Conservation (phyloP, 129 eudicot genomes). For the Kitagawia praeruptora region DNA sequence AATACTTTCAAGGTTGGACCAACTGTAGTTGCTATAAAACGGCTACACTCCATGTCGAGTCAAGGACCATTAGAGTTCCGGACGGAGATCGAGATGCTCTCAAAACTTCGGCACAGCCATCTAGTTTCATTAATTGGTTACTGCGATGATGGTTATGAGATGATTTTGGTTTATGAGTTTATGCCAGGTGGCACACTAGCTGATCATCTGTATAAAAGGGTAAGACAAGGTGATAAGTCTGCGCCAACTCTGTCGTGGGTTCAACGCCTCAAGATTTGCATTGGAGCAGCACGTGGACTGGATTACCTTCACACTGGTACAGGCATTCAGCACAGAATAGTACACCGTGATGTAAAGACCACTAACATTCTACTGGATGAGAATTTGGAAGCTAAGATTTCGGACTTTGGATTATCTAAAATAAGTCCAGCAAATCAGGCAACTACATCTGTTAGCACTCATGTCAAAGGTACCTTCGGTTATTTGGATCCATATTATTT, state of each 20-base stretch:
- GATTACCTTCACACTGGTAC: constrained; percentile 27
- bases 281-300: constrained; percentile 25
- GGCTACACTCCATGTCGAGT: constrained; percentile 12
- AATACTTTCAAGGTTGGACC: constrained; percentile 1
- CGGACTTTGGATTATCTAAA: constrained; percentile 18
- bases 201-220: constrained; percentile 21
- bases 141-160: constrained; percentile 26
- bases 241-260: constrained; percentile 18
- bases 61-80: constrained; percentile 25
- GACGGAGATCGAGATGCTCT: constrained; percentile 28
- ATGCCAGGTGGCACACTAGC: constrained; percentile 25
- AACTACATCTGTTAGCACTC: constrained; percentile 6
- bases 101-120: constrained; percentile 26
- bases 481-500: constrained; percentile 14
- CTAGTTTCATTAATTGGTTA: constrained; percentile 30
- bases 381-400: constrained; percentile 13
- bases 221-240: background rate
- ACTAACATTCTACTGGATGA: constrained; percentile 14
- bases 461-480: constrained; percentile 8
- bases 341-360: constrained; percentile 23
- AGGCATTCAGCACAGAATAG: constrained; percentile 13
- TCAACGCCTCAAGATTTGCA: constrained; percentile 22
- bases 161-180: constrained; percentile 33
- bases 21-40: constrained; percentile 23
- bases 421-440: constrained; percentile 8